phyloP scores from a whole-genome alignment of 768 basidiomycete genomes.

The Auricularia sp. region DNA sequence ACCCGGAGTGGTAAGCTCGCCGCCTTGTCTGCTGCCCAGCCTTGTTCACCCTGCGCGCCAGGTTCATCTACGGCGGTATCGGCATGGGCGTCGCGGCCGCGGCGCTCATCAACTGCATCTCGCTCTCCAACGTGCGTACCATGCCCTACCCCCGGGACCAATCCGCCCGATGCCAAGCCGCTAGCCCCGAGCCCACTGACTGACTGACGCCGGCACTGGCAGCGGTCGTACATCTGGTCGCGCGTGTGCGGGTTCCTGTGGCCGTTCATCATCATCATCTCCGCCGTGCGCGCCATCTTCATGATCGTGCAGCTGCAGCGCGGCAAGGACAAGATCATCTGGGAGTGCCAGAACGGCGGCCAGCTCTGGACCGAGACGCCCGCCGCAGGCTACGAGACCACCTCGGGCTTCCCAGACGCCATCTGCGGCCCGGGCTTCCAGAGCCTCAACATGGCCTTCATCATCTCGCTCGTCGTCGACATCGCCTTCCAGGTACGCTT shows the following conservation, averaged over 20 bases:
- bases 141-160: slow-evolving; percentile 9
- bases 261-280: slow-evolving; percentile 60
- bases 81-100: slow-evolving; percentile 40
- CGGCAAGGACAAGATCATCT: slow-evolving; percentile 57
- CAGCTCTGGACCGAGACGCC: slow-evolving; percentile 34
- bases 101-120: slow-evolving; percentile 45
- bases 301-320: slow-evolving; percentile 68
- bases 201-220: neutral
- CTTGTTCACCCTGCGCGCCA: slow-evolving; percentile 12
- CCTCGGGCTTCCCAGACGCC: slow-evolving; percentile 38
- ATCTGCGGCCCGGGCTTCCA: slow-evolving; percentile 54
- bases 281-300: slow-evolving; percentile 51
- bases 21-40: neutral
- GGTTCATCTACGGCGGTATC: slow-evolving; percentile 64
- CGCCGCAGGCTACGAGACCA: slow-evolving; percentile 29
- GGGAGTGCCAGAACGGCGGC: slow-evolving; percentile 67
- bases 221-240: slow-evolving; percentile 65
- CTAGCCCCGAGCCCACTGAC: too few species aligned
- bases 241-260: slow-evolving; percentile 55
- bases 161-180: neutral
- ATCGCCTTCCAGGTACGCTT: slow-evolving; percentile 53
- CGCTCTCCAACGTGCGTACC: slow-evolving; percentile 51
- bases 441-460: slow-evolving; percentile 54
- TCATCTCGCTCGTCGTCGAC: slow-evolving; percentile 51
- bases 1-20: slow-evolving; percentile 48